These are phyloP conservation scores for Metroxylon sagu DNA, from an alignment of 176 grass and related monocot species.

Conservation along the genomic window DNA sequence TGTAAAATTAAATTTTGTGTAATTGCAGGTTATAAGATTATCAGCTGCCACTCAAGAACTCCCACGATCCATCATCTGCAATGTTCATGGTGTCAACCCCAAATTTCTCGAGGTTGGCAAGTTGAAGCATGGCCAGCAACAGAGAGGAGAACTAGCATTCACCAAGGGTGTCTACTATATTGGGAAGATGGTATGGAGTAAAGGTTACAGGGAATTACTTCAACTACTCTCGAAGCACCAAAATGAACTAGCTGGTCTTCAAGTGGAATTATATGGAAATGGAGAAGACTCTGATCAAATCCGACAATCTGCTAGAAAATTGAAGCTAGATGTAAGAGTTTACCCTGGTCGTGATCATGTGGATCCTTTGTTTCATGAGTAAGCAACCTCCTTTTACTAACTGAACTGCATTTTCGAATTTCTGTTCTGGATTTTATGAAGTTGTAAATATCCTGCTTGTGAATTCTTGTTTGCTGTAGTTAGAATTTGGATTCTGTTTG, in stretches of 20 bases:
- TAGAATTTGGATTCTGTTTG: no score
- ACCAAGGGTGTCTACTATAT: conserved; percentile 93
- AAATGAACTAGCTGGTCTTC: conserved; percentile 50
- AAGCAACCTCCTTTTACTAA: not conserved
- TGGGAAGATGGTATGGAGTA: conserved; percentile 99
- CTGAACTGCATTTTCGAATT: no score
- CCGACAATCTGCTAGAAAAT: conserved; percentile 50
- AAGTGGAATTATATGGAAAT: conserved; percentile 89
- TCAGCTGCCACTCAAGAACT: conserved; percentile 90
- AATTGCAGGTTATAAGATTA: conserved; percentile 76
- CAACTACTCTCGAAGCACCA: conserved; percentile 60
- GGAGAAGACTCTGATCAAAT: conserved; percentile 80
- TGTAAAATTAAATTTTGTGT: not conserved
- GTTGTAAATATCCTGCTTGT: no score
- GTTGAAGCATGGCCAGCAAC: conserved; percentile 47
- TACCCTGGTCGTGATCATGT: conserved; percentile 79
- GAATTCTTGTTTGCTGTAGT: no score
- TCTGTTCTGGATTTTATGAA: no score
- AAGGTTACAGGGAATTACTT: conserved; percentile 85
- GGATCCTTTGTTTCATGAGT: conserved; percentile 90
- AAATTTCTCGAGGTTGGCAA: conserved; percentile 84
- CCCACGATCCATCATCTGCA: conserved; percentile 77
- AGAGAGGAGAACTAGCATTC: conserved; percentile 43
- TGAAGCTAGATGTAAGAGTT: conserved; percentile 56
- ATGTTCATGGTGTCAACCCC: conserved; percentile 97